Base-by-base conservation (phyloP, 2,329 filamentous ascomycete species). In the Hortaea sp. region DNA sequence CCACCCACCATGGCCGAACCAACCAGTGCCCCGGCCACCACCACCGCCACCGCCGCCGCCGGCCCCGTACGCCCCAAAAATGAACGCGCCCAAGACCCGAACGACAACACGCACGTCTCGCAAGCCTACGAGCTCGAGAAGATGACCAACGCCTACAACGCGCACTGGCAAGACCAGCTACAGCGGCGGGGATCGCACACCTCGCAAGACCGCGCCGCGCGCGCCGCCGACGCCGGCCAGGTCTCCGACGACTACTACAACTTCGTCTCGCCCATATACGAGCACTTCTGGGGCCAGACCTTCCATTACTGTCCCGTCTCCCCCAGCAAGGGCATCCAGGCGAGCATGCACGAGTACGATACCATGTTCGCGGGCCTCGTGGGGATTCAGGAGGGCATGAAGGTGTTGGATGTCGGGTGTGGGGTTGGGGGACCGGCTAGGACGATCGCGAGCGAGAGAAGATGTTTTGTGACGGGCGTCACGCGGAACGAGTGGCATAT, bases 281-380 rank as follows among this genome's bases (percentile, higher is more conserved):
- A 95, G 72, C 88, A 94, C 58, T 89, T 87, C 59, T 95, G 89
- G 88, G 87, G 87, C 53, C 81, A 87, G 61, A 88, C 82, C 37
- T 95, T 95, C 77, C 89, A 95, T 70, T 95, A 95, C 75, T 92
- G 86, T 71, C 87, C 88, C 51, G 94, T 88, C 68, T 83, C 86
- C 40, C 70, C 79, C 54, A 83, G 84, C 62, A 89, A 95, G 71
- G 73, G 78, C 45, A 94, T 95, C 71, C 73, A 80, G 66, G 84
- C 89, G 68, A 88, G 88, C 53, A 92, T 95, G 69, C 85, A 50
- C 5, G 56, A 57, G 1, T 54, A 60, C 41, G 60, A 61, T 29
- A 59, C 62, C 45, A 56, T 57, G 29, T 49, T 64, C 35, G 61
- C 61, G 1, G 42, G 54, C 31, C 45, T 52, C 7, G 51, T 60